phyloP scores from a whole-genome alignment of 2,329 filamentous ascomycete genomes.

The Beauveria australis region DNA sequence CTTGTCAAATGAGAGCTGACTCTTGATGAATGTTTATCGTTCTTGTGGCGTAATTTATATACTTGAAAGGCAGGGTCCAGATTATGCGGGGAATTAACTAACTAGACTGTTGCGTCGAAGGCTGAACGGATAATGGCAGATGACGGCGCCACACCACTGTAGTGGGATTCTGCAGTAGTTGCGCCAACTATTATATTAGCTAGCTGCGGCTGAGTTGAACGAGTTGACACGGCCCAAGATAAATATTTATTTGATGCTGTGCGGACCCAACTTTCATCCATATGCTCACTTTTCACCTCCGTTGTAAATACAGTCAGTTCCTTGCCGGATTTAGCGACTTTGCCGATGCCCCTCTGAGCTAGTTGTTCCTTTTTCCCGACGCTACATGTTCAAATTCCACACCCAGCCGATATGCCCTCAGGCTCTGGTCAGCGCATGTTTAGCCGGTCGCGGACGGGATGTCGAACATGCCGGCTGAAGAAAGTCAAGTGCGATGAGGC shows the following conservation, averaged over 20 bases:
- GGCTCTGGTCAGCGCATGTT: neutral
- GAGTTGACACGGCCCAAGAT: neutral
- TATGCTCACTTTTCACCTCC: neutral
- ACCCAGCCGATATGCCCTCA: neutral
- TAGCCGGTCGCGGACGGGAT: conserved; percentile 17
- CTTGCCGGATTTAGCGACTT: neutral
- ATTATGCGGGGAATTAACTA: too few relatives aligned
- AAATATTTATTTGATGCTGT: neutral
- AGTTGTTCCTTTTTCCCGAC: neutral
- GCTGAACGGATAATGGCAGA: too few relatives aligned
- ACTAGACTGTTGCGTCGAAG: too few relatives aligned
- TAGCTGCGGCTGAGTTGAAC: neutral
- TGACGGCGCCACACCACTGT: too few relatives aligned
- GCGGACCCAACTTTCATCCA: too few relatives aligned
- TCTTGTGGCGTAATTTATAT: too few relatives aligned
- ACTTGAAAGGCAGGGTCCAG: too few relatives aligned
- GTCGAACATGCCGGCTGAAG: conserved; percentile 22
- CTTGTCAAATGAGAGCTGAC: too few relatives aligned
- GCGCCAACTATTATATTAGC: too few relatives aligned
- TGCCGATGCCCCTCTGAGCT: neutral
- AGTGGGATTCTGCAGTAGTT: too few relatives aligned
- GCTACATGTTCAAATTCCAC: neutral
- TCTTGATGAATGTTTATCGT: too few relatives aligned
- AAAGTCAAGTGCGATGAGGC: conserved; percentile 26
- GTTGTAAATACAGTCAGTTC: too few relatives aligned